These are phyloP conservation scores for Taxillus chinensis DNA, from an alignment of 164 flowering plant genomes.

Conservation along the genomic window DNA sequence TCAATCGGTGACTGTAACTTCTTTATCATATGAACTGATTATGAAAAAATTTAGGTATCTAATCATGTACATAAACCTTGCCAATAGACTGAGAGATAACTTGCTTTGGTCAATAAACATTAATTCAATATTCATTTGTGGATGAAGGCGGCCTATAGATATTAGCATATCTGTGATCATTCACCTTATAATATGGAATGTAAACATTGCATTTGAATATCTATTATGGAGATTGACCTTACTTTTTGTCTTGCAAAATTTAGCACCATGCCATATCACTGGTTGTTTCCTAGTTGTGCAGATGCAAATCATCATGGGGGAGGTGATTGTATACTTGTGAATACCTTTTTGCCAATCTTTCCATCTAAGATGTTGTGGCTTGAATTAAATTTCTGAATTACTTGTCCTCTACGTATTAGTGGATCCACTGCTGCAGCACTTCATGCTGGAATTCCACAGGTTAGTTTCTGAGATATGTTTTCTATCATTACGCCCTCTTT, in stretches of 20 bases:
- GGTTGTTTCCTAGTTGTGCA: conserved; percentile 72
- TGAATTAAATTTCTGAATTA: neutral
- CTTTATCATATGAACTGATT: too few relatives aligned
- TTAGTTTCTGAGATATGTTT: conserved; percentile 10
- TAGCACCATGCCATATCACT: conserved; percentile 71
- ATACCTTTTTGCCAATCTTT: conserved; percentile 1
- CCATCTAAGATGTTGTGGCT: neutral
- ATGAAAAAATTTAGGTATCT: too few relatives aligned
- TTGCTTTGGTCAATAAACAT: too few relatives aligned
- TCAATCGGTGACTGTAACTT: too few relatives aligned
- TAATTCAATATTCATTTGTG: too few relatives aligned
- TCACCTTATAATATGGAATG: neutral
- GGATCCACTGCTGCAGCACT: conserved; percentile 95
- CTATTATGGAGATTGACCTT: conserved; percentile 8
- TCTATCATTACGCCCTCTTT: neutral
- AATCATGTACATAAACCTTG: too few relatives aligned
- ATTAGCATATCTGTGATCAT: neutral
- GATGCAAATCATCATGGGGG: conserved; percentile 88
- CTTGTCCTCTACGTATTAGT: conserved; percentile 26
- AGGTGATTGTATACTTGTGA: conserved; percentile 33
- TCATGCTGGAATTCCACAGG: conserved; percentile 83
- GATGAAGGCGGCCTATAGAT: neutral
- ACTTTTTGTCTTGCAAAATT: conserved; percentile 10
- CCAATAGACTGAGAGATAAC: too few relatives aligned
- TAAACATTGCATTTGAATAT: neutral